phyloP scores from a whole-genome alignment of 768 basidiomycete species.

The Cystobasidium onofrii region DNA sequence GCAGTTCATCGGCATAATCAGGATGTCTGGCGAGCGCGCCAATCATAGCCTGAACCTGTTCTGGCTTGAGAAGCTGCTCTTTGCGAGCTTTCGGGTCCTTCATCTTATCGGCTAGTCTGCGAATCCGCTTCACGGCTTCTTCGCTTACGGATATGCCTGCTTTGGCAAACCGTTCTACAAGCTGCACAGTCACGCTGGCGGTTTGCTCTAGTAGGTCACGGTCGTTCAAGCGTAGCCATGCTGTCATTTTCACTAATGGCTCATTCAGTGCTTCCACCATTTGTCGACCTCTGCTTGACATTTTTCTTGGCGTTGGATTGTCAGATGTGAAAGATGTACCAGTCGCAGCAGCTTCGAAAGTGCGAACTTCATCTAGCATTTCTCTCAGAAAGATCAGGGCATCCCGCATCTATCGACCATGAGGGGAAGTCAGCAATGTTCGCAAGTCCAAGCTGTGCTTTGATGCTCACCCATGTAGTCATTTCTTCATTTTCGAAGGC shows the following conservation, averaged over 20 bases:
- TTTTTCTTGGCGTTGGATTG: constrained; percentile 45
- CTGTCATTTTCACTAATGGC: constrained; percentile 67
- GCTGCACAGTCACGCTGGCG: constrained; percentile 67
- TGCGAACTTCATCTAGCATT: constrained; percentile 68
- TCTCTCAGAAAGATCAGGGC: constrained; percentile 87
- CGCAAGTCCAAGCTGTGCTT: neutral
- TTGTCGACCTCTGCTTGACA: constrained; percentile 58
- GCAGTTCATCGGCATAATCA: constrained; percentile 6
- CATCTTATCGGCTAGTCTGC: constrained; percentile 24
- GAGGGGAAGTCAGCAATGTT: neutral
- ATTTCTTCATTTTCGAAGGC: constrained; percentile 74
- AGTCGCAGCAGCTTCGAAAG: constrained; percentile 55
- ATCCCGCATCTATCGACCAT: constrained; percentile 68
- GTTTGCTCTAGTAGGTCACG: constrained; percentile 83
- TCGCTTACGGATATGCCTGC: constrained; percentile 39
- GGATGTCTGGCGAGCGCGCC: constrained; percentile 35
- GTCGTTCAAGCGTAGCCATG: constrained; percentile 89
- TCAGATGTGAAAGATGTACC: constrained; percentile 36
- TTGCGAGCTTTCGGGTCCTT: constrained; percentile 3
- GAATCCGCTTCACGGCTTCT: constrained; percentile 17
- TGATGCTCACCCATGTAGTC: constrained; percentile 64
- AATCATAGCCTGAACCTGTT: constrained; percentile 37
- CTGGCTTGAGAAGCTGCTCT: constrained; percentile 34
- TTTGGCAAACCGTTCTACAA: constrained; percentile 68
- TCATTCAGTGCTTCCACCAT: constrained; percentile 68